Evolutionary conservation across 768 basidiomycete genomes (phyloP).

Genomic region (Hypholoma fasciculare): DNA sequence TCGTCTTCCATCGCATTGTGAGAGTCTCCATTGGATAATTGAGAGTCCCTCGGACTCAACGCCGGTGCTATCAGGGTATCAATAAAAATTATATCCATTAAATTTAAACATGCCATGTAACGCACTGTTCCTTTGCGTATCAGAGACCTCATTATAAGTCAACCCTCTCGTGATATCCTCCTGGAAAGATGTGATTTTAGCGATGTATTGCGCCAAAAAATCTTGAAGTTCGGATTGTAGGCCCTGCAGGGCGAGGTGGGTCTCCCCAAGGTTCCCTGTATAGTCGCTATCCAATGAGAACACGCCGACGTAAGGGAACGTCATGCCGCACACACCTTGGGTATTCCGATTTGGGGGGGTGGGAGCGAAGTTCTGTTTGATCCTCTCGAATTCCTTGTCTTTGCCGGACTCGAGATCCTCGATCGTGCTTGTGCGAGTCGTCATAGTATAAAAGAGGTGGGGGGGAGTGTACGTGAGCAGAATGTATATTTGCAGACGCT

Average conservation of each 20-base stretch:
- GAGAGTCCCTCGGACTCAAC: background rate
- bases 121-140: slow-evolving; percentile 6
- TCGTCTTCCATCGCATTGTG: background rate
- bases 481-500: background rate
- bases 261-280: slow-evolving; percentile 15
- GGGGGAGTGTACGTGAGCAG: background rate
- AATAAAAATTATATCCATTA: background rate
- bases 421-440: slow-evolving; percentile 4
- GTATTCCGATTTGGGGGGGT: slow-evolving; percentile 11
- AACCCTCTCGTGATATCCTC: slow-evolving; percentile 3
- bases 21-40: background rate
- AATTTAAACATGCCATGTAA: background rate
- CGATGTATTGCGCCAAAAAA: slow-evolving; percentile 20
- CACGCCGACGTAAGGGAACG: background rate
- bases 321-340: slow-evolving; percentile 8
- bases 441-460: background rate
- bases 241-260: slow-evolving; percentile 18
- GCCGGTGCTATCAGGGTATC: background rate
- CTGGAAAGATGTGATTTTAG: slow-evolving; percentile 18
- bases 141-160: background rate
- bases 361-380: slow-evolving; percentile 20
- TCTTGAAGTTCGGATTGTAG: slow-evolving; percentile 22
- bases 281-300: background rate
- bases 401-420: slow-evolving; percentile 19
- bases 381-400: slow-evolving; percentile 17